phyloP scores from a whole-genome alignment of 306 rosid species.

The Ormosia emarginata region DNA sequence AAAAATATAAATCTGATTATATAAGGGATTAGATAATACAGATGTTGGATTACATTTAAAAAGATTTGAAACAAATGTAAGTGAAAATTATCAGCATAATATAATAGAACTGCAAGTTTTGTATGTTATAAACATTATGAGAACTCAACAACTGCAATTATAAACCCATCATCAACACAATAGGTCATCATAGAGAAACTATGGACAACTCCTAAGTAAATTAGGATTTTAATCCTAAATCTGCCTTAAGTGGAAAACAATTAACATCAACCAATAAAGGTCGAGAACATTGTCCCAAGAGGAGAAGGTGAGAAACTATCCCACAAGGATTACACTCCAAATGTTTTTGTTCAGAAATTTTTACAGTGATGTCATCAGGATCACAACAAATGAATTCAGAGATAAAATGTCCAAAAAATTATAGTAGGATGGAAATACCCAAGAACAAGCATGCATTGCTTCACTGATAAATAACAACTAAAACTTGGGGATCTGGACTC shows the following conservation, averaged over 20 bases:
- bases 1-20: slow-evolving; percentile 5
- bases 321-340: neutral
- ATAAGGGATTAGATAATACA: neutral
- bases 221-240: neutral
- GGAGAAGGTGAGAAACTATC: neutral
- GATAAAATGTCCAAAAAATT: neutral
- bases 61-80: neutral
- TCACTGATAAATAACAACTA: neutral
- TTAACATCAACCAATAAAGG: neutral
- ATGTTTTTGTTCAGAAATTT: neutral
- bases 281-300: neutral
- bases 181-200: neutral
- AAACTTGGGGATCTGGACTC: neutral
- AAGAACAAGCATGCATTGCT: neutral
- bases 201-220: neutral
- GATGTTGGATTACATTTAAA: neutral
- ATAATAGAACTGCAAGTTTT: neutral
- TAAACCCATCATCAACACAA: neutral
- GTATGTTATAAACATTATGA: neutral
- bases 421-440: neutral
- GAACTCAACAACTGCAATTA: neutral
- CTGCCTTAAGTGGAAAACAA: neutral
- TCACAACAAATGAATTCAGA: neutral
- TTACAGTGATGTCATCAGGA: neutral
- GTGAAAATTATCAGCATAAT: neutral